Base-by-base conservation (phyloP, 2,329 filamentous ascomycete genomes). In the Paraconiothyrium brasiliense region DNA sequence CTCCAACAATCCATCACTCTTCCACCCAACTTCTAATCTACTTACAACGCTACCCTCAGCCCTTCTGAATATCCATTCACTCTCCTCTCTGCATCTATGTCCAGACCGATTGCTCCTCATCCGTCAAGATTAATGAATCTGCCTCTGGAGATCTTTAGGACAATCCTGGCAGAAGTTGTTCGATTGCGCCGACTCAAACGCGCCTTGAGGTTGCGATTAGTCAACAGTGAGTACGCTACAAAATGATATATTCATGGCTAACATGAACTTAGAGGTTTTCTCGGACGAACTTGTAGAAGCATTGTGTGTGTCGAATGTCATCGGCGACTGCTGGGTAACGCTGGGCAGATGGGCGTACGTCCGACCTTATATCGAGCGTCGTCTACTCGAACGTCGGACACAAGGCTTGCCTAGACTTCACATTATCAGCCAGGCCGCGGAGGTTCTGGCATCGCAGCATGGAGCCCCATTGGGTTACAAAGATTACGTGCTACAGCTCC, bases 191-290 rank as follows among this genome's bases (percentile, higher is more conserved):
- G 46, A 10, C 14, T 48, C 22, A 48, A 48, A 48, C 46, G 46
- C 46, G 46, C 46, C 4, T 9, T 48, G 46, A 48, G 46, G 20
- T n/a, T 48, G 46, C 46, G 46, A 48, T 27, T 48, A n/a, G 27
- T 48, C 27, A 48, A 48, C 13, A 48, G 46, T 48, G 46, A 7
- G 46, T 48, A 24, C 20, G 46, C 2, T 22, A 2, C 7, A 48
- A 11, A 1, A 20, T 6, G 4, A 48, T 2, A 24, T 48, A 1
- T 24, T 22, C 46, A 24, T 48, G 46, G 20, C 46, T 48, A 32
- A 48, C 27, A 48, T 24, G 8, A 3, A 27, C 7, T 48, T 5
- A 48, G 46, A 48, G 27, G 1, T 48, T n/a, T 48, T 48, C 27
- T 48, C 46, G 2, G 46, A 48, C 20, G 46, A 48, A 24, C 46